Base-by-base conservation (phyloP, 768 basidiomycete genomes). In the Tephrocybe sp. region DNA sequence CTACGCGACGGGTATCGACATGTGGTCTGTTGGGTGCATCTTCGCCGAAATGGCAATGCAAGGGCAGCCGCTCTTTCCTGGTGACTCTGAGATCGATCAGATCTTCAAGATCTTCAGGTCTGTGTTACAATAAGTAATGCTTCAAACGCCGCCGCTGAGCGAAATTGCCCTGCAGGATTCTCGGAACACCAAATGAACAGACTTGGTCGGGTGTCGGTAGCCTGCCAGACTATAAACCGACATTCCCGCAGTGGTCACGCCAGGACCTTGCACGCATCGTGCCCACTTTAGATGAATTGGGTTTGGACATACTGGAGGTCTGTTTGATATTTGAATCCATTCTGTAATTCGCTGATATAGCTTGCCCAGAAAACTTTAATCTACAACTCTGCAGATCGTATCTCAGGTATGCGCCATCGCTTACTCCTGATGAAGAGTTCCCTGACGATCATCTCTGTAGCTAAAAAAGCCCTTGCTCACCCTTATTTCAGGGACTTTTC, bases 1-100 rank as follows among this genome's bases (percentile, higher is more conserved):
- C 68, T 99, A 99, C 72, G 88, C 93, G 14, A 99, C 97, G 2
- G 92, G 93, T 2, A 90, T 99, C 62, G 97, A 99, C 72, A 97
- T 98, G 93, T 99, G 97, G 97, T 95, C 93, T n/a, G 96, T 99
- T 18, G 97, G 90, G 0, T 98, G 95, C 65, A 98, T 99, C 66
- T 93, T 97, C 64, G 96, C 96, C 7, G 97, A 99, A 73, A 98
- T 98, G 96, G 88, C 93, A 48, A 91, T 95, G 88, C 80, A 84
- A 54, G 90, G 90, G 58, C 69, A 85, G 65, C 83, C 96, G 1
- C 77, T 98, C 11, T 99, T 99, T 80, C 96, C 97, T 20, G 97
- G 97, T 4, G 97, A 99, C 72, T 98, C 97, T 23, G 97, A 99
- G 73, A 99, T 98, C 65, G 97, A 99, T 71, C 97, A 99, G 75